Evolutionary conservation across 2,329 filamentous ascomycete genomes (phyloP).

Genomic region (Ophiostoma novo-ulmi): DNA sequence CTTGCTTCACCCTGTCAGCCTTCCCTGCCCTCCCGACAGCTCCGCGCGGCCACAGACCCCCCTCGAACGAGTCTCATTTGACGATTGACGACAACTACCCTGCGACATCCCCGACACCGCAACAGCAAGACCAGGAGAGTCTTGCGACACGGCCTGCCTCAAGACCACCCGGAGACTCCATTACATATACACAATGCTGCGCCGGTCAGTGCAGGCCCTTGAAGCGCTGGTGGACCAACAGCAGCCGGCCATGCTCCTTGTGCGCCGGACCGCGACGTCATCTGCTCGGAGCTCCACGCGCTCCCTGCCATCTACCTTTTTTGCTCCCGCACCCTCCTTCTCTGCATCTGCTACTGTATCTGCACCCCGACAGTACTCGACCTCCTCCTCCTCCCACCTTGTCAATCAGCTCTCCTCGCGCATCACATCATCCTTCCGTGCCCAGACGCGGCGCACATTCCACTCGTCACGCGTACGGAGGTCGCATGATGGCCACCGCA

Average conservation of each 20-base stretch:
- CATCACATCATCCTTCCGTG: background rate
- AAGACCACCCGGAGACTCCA: background rate
- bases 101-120: background rate
- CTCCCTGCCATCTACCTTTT: background rate
- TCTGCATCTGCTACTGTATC: background rate
- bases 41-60: background rate
- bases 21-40: background rate
- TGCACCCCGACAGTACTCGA: background rate
- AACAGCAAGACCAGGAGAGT: background rate
- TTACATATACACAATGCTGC: constrained; percentile 17
- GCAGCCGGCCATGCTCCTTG: constrained; percentile 15
- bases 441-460: constrained; percentile 31
- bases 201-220: constrained; percentile 19
- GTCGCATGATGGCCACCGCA: constrained; percentile 26
- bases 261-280: constrained; percentile 1
- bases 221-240: constrained; percentile 20
- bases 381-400: background rate
- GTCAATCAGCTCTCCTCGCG: background rate
- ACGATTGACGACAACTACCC: background rate
- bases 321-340: background rate
- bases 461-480: constrained; percentile 31
- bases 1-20: background rate
- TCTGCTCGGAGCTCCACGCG: constrained; percentile 9
- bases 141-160: background rate
- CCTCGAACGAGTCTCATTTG: background rate